Evolutionary conservation across 2,329 filamentous ascomycete species (phyloP).

Genomic region (Xylariaceae sp.): DNA sequence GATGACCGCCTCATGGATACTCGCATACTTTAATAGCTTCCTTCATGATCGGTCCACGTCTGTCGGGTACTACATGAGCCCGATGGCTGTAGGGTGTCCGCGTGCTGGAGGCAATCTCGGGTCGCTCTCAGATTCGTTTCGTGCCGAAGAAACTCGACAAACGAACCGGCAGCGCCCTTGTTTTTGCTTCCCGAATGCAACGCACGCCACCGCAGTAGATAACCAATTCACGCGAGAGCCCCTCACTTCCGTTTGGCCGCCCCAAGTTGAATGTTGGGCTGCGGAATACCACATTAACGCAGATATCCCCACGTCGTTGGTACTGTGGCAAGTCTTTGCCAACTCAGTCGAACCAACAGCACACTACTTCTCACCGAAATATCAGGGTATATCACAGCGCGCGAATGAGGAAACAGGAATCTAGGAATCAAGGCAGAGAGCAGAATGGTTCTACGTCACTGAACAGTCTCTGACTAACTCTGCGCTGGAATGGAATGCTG

Average conservation of each 20-base stretch:
- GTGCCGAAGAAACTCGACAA: neutral
- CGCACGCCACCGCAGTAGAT: neutral
- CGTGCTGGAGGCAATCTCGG: constrained; percentile 4
- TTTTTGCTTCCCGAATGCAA: constrained; percentile 10
- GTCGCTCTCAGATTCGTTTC: neutral
- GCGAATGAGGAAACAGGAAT: neutral
- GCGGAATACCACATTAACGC: constrained; percentile 11
- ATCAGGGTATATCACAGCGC: neutral
- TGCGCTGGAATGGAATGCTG: too few species aligned
- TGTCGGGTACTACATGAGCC: neutral
- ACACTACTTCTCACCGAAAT: neutral
- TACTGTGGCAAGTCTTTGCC: constrained; percentile 17
- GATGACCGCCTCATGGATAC: neutral
- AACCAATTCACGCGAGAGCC: constrained; percentile 2
- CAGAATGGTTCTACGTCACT: constrained; percentile 6
- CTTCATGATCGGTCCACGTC: constrained; percentile 17
- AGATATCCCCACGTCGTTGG: constrained; percentile 8
- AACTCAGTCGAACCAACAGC: constrained; percentile 14
- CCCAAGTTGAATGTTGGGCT: constrained; percentile 9
- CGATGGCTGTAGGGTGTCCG: neutral
- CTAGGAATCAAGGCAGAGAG: neutral
- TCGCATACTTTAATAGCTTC: constrained; percentile 1
- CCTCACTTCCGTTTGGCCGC: constrained; percentile 18
- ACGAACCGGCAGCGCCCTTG: constrained; percentile 16
- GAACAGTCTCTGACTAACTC: neutral